Base-by-base conservation (phyloP, 2,329 filamentous ascomycete genomes). In the Colletotrichum echinochloae region DNA sequence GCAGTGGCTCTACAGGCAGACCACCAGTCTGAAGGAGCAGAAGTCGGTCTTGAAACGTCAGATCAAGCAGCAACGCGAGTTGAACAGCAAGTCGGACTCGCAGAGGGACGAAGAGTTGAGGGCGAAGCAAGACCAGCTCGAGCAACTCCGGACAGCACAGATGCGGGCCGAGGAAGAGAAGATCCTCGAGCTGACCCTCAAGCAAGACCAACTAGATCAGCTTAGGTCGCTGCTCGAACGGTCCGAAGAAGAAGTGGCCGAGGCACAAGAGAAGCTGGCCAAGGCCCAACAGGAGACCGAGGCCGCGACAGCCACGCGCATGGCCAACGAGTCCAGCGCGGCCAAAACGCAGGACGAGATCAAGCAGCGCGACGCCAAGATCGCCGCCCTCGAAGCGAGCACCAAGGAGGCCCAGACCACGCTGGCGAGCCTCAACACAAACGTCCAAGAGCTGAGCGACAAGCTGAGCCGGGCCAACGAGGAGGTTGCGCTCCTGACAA, bases 11-110 rank as follows among this genome's bases (percentile, higher is more conserved):
- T 94, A 94, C 77, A 86, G 87, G 49, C 92, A 94, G 69, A 89
- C 94, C n/a, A 92, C 91, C 23, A 89, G 89, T 26, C 84, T 98
- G 44, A 91, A 93, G 72, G 93, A 97, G 75, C 95, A 98, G 78
- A 97, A 97, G 78, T 89, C 90, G 59, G 95, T 97, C 28, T 86
- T 98, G 11, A 92, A 95, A 76, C 90, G 94, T 52, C 95, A 98
- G 79, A 95, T 98, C 76, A 95, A 97, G 82, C 95, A 98, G 79
- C 95, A 98, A 81, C 92, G 95, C 69, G 94, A 97, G 77, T 87
- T 98, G 67, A 97, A 97, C 81, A 94, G 87, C 83, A 95, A 95
- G 77, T 94, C 94, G 1, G 94, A 97, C 74, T 85, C 88, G 26
- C 87, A 91, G 71, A 89, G 91, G 76, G 91, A 92, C 74, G 86